phyloP scores from a whole-genome alignment of 805 yeast genomes.

The Wickerhamomyces alni region DNA sequence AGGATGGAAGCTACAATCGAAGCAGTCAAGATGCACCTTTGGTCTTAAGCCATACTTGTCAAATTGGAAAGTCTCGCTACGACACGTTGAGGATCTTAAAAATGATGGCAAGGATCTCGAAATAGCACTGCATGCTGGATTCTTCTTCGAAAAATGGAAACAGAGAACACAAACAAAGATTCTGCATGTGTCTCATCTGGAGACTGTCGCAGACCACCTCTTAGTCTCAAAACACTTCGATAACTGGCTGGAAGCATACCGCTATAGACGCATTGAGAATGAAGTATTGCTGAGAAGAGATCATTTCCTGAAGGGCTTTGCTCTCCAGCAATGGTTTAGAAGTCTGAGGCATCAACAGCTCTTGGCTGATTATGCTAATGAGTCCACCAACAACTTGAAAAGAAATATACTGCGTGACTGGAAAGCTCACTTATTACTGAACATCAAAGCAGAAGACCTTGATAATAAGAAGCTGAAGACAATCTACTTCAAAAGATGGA shows the following conservation, averaged over 20 bases:
- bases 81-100: background rate
- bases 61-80: slow-evolving; percentile 9
- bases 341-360: slow-evolving; percentile 7
- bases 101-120: slow-evolving; percentile 13
- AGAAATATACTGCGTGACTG: slow-evolving; percentile 5
- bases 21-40: background rate
- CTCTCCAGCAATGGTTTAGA: slow-evolving; percentile 12
- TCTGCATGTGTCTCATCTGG: background rate
- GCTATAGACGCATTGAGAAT: slow-evolving; percentile 7
- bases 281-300: slow-evolving; percentile 4
- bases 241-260: slow-evolving; percentile 7
- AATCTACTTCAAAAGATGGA: slow-evolving; percentile 9
- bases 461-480: background rate
- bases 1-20: slow-evolving; percentile 10
- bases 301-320: slow-evolving; percentile 7
- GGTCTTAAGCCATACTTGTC: background rate
- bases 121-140: slow-evolving; percentile 18
- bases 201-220: too few species aligned
- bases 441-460: background rate
- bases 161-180: background rate
- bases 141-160: slow-evolving; percentile 21
- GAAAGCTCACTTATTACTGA: slow-evolving; percentile 5
- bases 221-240: slow-evolving; percentile 1
- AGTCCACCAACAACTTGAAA: background rate
- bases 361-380: background rate